Conservation (phyloP, 1,284 basidiomycete genomes). For the Jaminaea rosea region DNA sequence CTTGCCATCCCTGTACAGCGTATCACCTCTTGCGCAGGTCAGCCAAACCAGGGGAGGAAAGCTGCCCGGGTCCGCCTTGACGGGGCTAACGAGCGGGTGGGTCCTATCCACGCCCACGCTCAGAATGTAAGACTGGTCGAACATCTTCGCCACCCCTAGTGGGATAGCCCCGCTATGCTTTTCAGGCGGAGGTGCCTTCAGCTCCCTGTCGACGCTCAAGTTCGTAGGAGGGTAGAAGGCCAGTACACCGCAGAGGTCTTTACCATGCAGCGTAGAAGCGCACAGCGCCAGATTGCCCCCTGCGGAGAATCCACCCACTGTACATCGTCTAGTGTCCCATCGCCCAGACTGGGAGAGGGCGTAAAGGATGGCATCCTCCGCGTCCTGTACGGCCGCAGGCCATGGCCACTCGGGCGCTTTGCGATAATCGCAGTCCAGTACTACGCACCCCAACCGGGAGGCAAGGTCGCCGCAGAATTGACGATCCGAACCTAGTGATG, state of each 20-base stretch:
- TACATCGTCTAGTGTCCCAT: conserved; percentile 19
- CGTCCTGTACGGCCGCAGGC: conserved; percentile 25
- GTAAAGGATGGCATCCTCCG: conserved; percentile 14
- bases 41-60: conserved; percentile 21
- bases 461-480: conserved; percentile 13
- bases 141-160: conserved; percentile 17
- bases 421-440: conserved; percentile 38
- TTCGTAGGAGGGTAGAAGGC: conserved; percentile 7
- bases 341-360: background rate
- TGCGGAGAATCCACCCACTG: conserved; percentile 33
- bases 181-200: conserved; percentile 2
- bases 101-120: conserved; percentile 10
- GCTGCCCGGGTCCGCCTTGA: conserved; percentile 11
- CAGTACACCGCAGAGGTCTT: conserved; percentile 2
- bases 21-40: conserved; percentile 25
- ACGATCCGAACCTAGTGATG: conserved; percentile 18
- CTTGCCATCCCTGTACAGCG: conserved; percentile 22
- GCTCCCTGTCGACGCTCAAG: background rate
- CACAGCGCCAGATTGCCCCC: conserved; percentile 35
- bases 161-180: conserved; percentile 12
- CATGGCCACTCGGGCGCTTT: conserved; percentile 40
- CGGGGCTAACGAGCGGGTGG: conserved; percentile 21
- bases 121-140: conserved; percentile 24
- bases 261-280: conserved; percentile 13
- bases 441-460: conserved; percentile 9